Evolutionary conservation across 208 protist species (phyloP), one percentile per base, ranked within the genome.

Genomic region (Wallacemonas sp.): DNA sequence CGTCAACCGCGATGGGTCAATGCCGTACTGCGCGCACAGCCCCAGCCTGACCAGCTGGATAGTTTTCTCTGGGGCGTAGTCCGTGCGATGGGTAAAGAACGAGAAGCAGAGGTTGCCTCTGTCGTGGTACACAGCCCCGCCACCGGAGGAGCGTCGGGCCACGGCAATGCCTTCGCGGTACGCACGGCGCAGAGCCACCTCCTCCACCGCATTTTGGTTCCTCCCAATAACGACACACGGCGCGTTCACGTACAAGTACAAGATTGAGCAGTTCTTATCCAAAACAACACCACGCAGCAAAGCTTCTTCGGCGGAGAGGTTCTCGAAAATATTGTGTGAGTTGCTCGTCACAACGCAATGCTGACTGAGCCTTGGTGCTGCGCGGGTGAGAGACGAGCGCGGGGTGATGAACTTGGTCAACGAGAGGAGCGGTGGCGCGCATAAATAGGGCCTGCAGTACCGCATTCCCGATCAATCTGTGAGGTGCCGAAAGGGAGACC

Each of bases 111-210:
- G 63, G 68, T 94, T 94, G 14, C 85, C 86, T 12, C 1, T 17
- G 64, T 96, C 91, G 56, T 96, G 91, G 68, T 88, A 96, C 21
- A 96, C 91, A 0, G 88, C 77, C 4, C 91, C 91, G 19, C 91
- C 91, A 36, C 91, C 91, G 1, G 87, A 94, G 26, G 66, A 79
- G 1, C 91, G 88, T 0, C 91, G 83, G 0, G 87, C 86, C n/a
- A 96, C 66, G 8, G 42, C 41, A 1, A 94, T 75, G 17, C 79
- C 70, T 26, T 93, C 84, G 0, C 45, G 47, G 0, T 58, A 54
- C 0, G 78, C 69, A 1, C 68, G 62, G 0, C 76, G 76, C 30
- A 94, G 44, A 38, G 82, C 34, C 14, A 91, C 82, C 64, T 96
- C 88, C 8, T 74, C 64, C 27, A 88, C 80, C 11, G 82, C 66